Conservation (phyloP, 306 rosid species). For the Cucurbita ficifolia region DNA sequence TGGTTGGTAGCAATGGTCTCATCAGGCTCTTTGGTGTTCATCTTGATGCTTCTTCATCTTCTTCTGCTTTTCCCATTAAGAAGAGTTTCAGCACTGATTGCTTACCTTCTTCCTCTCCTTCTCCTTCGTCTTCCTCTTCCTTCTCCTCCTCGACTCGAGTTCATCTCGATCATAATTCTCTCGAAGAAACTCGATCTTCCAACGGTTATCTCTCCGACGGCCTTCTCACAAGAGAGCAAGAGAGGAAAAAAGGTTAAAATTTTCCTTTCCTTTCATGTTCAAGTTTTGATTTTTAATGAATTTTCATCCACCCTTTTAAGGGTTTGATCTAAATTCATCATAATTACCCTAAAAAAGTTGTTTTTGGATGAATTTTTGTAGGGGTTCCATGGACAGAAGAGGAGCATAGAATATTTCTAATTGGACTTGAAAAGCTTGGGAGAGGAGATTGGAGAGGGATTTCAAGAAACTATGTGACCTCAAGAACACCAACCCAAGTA, state of each 20-base stretch:
- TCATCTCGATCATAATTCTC: conserved; percentile 7
- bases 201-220: conserved; percentile 67
- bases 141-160: conserved; percentile 32
- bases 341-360: background rate
- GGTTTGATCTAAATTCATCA: background rate
- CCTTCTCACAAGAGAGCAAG: conserved; percentile 38
- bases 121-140: conserved; percentile 37
- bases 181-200: conserved; percentile 20
- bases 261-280: background rate
- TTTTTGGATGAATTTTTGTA: background rate
- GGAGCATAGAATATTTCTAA: conserved; percentile 63
- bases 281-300: background rate
- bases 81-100: conserved; percentile 76
- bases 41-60: conserved; percentile 24
- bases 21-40: conserved; percentile 82
- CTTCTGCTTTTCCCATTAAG: conserved; percentile 25
- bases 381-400: conserved; percentile 96
- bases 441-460: conserved; percentile 96
- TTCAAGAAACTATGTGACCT: conserved; percentile 53
- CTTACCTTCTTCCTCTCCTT: conserved; percentile 29
- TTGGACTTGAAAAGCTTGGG: conserved; percentile 76
- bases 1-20: conserved; percentile 4
- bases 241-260: conserved; percentile 54
- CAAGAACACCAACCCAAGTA: conserved; percentile 92
- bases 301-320: background rate